These are phyloP conservation scores for Smallanthus sonchifolius DNA, from an alignment of 129 eudicot genomes.

Conservation along the genomic window DNA sequence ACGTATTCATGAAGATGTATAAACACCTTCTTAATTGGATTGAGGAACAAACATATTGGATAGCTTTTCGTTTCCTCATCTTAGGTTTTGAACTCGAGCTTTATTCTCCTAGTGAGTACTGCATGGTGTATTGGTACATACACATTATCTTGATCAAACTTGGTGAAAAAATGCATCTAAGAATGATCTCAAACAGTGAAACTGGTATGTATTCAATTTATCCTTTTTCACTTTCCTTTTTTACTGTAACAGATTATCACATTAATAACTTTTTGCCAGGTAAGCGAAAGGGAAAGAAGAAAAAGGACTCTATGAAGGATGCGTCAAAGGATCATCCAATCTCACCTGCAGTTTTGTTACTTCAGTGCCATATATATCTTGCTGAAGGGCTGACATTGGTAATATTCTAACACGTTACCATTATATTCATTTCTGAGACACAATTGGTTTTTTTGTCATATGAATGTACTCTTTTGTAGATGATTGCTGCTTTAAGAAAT, in stretches of 20 bases:
- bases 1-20: constrained; percentile 49
- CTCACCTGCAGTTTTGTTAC: constrained; percentile 72
- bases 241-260: neutral
- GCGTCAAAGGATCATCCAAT: constrained; percentile 50
- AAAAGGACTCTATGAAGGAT: constrained; percentile 62
- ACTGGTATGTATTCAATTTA: constrained; percentile 27
- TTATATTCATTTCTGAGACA: neutral
- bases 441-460: neutral
- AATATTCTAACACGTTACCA: constrained; percentile 13
- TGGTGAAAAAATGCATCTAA: constrained; percentile 82
- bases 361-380: constrained; percentile 83
- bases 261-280: constrained; percentile 38
- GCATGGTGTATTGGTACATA: constrained; percentile 99
- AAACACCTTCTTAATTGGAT: constrained; percentile 82
- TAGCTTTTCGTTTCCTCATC: constrained; percentile 76
- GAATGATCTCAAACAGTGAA: constrained; percentile 51
- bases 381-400: constrained; percentile 95
- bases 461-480: constrained; percentile 38
- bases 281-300: constrained; percentile 82
- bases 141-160: constrained; percentile 75
- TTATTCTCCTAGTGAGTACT: constrained; percentile 80
- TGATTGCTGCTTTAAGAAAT: constrained; percentile 92
- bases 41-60: constrained; percentile 97
- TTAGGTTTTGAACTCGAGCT: constrained; percentile 92
- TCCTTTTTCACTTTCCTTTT: neutral